Evolutionary conservation across 2,329 filamentous ascomycete species (phyloP).

Genomic region (Juglanconis sp.): DNA sequence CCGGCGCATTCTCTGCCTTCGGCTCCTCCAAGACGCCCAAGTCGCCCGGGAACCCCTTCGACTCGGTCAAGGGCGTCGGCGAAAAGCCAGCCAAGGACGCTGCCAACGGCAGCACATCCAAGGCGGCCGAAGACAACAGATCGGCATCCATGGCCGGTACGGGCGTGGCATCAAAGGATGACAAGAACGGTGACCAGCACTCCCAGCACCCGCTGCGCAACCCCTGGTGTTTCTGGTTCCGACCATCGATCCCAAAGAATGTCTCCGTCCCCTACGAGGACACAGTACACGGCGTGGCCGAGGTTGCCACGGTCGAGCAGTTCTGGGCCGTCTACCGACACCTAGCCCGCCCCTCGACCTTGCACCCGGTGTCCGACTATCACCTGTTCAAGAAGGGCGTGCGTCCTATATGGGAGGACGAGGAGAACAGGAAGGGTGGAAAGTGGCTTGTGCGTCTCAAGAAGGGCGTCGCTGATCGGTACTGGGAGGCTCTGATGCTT

Average conservation of each 20-base stretch:
- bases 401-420: conserved; percentile 96
- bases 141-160: conserved; percentile 39
- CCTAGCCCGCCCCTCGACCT: conserved; percentile 79
- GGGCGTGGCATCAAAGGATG: conserved; percentile 31
- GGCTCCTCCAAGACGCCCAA: conserved; percentile 86
- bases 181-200: conserved; percentile 17
- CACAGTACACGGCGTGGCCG: conserved; percentile 82
- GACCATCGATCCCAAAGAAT: conserved; percentile 93
- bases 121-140: conserved; percentile 43
- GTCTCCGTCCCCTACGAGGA: conserved; percentile 93
- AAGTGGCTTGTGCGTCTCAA: conserved; percentile 98
- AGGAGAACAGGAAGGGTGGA: conserved; percentile 91
- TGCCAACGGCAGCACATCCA: conserved; percentile 32
- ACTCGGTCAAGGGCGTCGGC: conserved; percentile 58
- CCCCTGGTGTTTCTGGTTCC: conserved; percentile 96
- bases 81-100: conserved; percentile 62
- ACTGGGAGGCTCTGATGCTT: conserved; percentile 92
- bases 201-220: conserved; percentile 66
- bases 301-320: conserved; percentile 78
- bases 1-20: conserved; percentile 95
- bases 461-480: conserved; percentile 94
- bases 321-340: conserved; percentile 90
- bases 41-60: conserved; percentile 75
- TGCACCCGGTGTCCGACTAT: conserved; percentile 94
- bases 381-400: conserved; percentile 97